These are phyloP conservation scores for Hypoxylon rubiginosum DNA, from an alignment of 2,329 filamentous ascomycete species.

Conservation along the genomic window DNA sequence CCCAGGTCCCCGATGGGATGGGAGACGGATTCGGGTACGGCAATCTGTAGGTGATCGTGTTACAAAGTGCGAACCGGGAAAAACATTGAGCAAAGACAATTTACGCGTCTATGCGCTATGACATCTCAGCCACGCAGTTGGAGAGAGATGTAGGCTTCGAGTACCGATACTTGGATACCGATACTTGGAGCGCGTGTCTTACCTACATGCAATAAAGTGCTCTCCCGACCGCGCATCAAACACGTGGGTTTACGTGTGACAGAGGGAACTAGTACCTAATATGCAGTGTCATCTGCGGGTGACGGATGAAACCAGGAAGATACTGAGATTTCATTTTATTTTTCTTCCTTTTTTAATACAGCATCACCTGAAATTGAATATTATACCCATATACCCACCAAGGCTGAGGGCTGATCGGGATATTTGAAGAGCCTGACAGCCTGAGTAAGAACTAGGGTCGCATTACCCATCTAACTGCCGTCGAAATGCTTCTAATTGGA, in stretches of 20 bases:
- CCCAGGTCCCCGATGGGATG: not conserved
- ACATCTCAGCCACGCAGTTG: conserved; percentile 20
- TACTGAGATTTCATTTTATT: not conserved
- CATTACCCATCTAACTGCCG: conserved; percentile 11
- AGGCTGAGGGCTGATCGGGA: not conserved
- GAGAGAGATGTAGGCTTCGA: not conserved
- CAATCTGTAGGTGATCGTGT: not conserved
- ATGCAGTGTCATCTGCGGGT: conserved; percentile 29
- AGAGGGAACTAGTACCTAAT: conserved; percentile 20
- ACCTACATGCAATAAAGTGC: conserved; percentile 30
- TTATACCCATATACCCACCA: not conserved
- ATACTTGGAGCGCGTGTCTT: conserved; percentile 25
- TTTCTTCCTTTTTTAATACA: no score
- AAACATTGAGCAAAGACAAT: not conserved
- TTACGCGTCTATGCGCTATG: conserved; percentile 10
- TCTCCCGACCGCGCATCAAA: conserved; percentile 36
- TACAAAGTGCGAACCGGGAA: not conserved
- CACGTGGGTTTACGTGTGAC: conserved; percentile 39
- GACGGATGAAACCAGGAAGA: not conserved
- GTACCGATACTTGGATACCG: conserved; percentile 27
- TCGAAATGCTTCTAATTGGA: conserved; percentile 25
- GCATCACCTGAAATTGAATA: conserved; percentile 1
- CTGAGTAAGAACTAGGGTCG: conserved; percentile 15
- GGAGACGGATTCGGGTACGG: no score
- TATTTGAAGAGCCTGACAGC: conserved; percentile 13